phyloP scores from a whole-genome alignment of 805 yeast genomes.

The Candida insectorum region DNA sequence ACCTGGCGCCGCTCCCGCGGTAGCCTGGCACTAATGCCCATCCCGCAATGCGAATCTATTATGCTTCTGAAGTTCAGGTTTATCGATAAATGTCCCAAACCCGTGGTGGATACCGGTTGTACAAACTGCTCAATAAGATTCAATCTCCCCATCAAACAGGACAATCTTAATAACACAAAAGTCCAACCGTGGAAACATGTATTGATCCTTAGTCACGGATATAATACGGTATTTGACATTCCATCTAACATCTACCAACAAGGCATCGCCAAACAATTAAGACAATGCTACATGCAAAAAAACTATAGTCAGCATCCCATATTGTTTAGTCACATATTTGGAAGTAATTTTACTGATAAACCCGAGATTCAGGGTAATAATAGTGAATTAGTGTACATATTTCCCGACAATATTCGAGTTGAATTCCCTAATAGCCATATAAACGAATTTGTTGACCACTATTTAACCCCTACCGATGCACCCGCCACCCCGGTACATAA shows the following conservation, averaged over 20 bases:
- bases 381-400: conserved; percentile 39
- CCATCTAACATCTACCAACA: conserved; percentile 52
- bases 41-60: no score
- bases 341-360: conserved; percentile 8
- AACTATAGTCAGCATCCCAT: conserved; percentile 35
- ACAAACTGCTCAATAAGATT: conserved; percentile 42
- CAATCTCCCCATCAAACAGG: conserved; percentile 32
- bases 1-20: no score
- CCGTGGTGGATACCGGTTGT: conserved; percentile 57
- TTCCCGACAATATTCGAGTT: conserved; percentile 52
- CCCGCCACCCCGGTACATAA: conserved; percentile 17
- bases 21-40: no score
- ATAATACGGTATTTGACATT: conserved; percentile 35
- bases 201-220: conserved; percentile 47
- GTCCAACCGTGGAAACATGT: conserved; percentile 55
- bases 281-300: conserved; percentile 34
- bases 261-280: conserved; percentile 13
- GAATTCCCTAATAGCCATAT: conserved; percentile 29
- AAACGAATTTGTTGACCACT: conserved; percentile 37
- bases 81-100: conserved; percentile 46
- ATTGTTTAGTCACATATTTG: conserved; percentile 42
- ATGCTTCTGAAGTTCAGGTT: conserved; percentile 6
- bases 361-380: not conserved
- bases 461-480: conserved; percentile 33
- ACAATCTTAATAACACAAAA: conserved; percentile 37